Percentiles rank a stretch among this genome's conserved stretches.
phyloP scores from a whole-genome alignment of 2,329 filamentous ascomycete genomes.

The Periconia digitata region DNA sequence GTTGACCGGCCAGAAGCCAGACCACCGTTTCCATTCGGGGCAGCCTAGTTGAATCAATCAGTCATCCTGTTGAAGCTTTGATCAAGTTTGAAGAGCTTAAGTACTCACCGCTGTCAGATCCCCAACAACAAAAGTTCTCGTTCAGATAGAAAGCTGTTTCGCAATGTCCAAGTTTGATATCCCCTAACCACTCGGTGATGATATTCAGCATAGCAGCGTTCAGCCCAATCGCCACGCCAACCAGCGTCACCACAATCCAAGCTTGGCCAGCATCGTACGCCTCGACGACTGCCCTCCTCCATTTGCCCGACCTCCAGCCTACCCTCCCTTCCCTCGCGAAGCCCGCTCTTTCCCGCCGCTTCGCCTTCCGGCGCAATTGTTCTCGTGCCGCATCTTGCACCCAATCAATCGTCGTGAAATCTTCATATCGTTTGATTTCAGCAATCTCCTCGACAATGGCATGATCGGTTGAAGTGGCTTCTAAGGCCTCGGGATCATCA shows the following conservation, averaged over 20 bases:
- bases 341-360: conserved; percentile 63
- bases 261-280: conserved; percentile 95
- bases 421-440: conserved; percentile 97
- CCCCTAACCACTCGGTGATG: conserved; percentile 92
- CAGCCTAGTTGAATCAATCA: conserved; percentile 64
- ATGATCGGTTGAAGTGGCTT: conserved; percentile 60
- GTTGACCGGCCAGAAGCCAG: conserved; percentile 73
- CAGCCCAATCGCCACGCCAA: conserved; percentile 87
- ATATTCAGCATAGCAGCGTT: conserved; percentile 95
- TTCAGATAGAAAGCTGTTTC: conserved; percentile 95
- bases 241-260: conserved; percentile 95
- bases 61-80: conserved; percentile 2
- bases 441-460: conserved; percentile 92
- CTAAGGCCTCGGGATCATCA: conserved; percentile 58
- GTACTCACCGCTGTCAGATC: conserved; percentile 73
- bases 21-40: conserved; percentile 87
- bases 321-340: background rate
- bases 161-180: conserved; percentile 96
- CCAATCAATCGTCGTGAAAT: conserved; percentile 99
- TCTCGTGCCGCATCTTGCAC: conserved; percentile 95
- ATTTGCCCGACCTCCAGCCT: conserved; percentile 52
- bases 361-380: conserved; percentile 75
- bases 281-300: conserved; percentile 78
- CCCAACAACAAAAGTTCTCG: conserved; percentile 97
- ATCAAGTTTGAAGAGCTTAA: background rate